These are phyloP conservation scores for Pseudogymnoascus sp. DNA, from an alignment of 2,329 filamentous ascomycete genomes.

Conservation along the genomic window DNA sequence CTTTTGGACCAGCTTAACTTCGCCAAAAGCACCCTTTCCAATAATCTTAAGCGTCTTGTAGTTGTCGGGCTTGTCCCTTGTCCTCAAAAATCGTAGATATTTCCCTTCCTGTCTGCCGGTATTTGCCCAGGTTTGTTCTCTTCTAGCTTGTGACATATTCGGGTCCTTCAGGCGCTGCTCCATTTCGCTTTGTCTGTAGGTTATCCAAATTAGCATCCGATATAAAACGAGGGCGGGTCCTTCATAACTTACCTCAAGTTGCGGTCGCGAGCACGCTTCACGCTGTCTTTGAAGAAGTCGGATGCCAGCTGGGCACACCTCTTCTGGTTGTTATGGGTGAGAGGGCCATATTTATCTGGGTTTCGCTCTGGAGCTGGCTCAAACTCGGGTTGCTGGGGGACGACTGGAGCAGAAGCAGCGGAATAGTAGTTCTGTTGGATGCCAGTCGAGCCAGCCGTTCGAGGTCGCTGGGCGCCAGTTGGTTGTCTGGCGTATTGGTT, in stretches of 20 bases:
- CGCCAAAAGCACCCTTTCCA: constrained; percentile 96
- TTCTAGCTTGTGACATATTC: constrained; percentile 64
- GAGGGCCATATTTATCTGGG: constrained; percentile 65
- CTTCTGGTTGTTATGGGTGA: constrained; percentile 63
- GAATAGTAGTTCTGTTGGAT: constrained; percentile 64
- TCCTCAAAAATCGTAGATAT: constrained; percentile 88
- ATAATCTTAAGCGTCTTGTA: constrained; percentile 97
- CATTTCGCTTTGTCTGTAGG: constrained; percentile 74
- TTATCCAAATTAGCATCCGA: constrained; percentile 9
- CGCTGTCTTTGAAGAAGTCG: constrained; percentile 98
- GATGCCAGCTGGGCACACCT: constrained; percentile 64
- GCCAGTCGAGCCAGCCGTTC: constrained; percentile 67
- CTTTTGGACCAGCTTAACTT: constrained; percentile 95
- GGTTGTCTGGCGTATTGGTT: constrained; percentile 63
- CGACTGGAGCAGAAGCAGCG: constrained; percentile 58
- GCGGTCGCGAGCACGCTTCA: constrained; percentile 87
- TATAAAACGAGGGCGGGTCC: neutral
- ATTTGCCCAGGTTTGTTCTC: constrained; percentile 76
- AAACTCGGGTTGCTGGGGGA: constrained; percentile 58
- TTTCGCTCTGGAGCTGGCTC: constrained; percentile 76
- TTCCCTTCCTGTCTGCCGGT: constrained; percentile 83
- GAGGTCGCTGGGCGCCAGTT: constrained; percentile 68
- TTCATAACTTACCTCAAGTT: constrained; percentile 69
- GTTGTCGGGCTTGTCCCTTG: constrained; percentile 87
- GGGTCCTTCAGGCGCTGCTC: constrained; percentile 78